Evolutionary conservation across 148 eudicot species (phyloP).

Genomic region (Persicaria tinctoria): DNA sequence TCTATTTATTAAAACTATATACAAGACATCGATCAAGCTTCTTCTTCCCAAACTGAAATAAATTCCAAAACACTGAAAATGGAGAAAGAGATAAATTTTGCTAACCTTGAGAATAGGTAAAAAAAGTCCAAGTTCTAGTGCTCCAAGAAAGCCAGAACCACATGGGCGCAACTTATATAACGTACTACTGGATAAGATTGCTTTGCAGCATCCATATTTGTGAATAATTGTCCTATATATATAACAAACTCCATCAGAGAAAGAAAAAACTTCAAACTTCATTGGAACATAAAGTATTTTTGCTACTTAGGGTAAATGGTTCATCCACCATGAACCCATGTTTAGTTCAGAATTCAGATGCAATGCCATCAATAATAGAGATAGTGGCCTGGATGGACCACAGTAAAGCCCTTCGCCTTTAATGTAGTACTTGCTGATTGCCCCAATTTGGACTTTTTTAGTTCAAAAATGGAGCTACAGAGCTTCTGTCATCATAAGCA

Average conservation of each 20-base stretch:
- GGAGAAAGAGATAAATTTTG: too few species aligned
- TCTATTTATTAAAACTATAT: too few species aligned
- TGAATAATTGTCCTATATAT: background rate
- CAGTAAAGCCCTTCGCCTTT: background rate
- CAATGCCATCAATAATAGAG: background rate
- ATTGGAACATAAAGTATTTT: background rate
- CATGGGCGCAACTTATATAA: conserved; percentile 2
- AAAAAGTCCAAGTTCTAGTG: conserved; percentile 2
- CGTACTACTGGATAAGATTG: background rate
- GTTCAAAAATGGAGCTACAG: background rate
- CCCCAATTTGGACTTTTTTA: background rate
- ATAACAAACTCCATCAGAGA: background rate
- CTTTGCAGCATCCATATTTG: too few species aligned
- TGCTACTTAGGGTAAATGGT: conserved; percentile 6
- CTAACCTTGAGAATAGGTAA: background rate
- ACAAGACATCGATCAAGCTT: too few species aligned
- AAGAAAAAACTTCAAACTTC: background rate
- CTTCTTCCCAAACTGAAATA: too few species aligned
- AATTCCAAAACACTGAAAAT: too few species aligned
- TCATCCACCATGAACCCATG: background rate
- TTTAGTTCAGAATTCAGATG: background rate
- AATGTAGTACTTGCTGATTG: background rate
- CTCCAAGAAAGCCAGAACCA: conserved; percentile 1
- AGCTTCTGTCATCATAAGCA: too few species aligned
- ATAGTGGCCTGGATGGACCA: background rate